Conservation (phyloP, 192 early-diverging fungal species). For the Geranomyces michiganensis region DNA sequence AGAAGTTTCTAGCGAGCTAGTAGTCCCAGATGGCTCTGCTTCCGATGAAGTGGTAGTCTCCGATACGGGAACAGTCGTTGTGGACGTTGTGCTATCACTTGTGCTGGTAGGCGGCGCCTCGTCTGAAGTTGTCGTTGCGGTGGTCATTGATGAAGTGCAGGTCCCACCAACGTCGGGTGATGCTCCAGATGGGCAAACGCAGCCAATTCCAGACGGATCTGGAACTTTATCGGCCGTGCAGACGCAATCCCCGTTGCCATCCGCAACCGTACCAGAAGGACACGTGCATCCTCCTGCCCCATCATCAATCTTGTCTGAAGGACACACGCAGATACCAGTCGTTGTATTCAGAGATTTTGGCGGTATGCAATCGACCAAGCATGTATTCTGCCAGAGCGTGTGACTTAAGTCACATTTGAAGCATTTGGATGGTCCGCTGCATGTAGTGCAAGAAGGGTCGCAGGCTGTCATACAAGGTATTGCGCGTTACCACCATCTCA, state of each 20-base stretch:
- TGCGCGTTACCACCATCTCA: background rate
- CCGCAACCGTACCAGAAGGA: background rate
- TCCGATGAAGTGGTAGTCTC: background rate
- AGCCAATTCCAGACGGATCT: background rate
- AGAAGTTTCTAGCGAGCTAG: background rate
- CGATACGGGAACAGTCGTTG: too few relatives aligned
- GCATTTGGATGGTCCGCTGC: slow-evolving; percentile 21
- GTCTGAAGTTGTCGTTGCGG: too few relatives aligned
- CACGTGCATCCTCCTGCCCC: background rate
- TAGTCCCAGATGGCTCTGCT: background rate
- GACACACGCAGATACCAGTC: slow-evolving; percentile 10
- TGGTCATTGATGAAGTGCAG: background rate
- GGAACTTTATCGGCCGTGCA: slow-evolving; percentile 7
- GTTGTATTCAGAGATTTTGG: background rate
- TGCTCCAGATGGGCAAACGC: slow-evolving; percentile 7
- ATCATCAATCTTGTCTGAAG: background rate
- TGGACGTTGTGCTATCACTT: background rate
- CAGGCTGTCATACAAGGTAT: slow-evolving; percentile 4
- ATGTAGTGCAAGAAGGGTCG: slow-evolving; percentile 12
- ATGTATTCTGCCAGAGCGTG: slow-evolving; percentile 12
- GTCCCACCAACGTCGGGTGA: background rate
- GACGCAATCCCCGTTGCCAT: background rate
- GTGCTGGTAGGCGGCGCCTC: background rate
- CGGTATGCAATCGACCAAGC: background rate
- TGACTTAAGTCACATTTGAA: slow-evolving; percentile 18